Evolutionary conservation across 108 stramenopile genomes (phyloP).

Genomic region (Craspedostauros australis): DNA sequence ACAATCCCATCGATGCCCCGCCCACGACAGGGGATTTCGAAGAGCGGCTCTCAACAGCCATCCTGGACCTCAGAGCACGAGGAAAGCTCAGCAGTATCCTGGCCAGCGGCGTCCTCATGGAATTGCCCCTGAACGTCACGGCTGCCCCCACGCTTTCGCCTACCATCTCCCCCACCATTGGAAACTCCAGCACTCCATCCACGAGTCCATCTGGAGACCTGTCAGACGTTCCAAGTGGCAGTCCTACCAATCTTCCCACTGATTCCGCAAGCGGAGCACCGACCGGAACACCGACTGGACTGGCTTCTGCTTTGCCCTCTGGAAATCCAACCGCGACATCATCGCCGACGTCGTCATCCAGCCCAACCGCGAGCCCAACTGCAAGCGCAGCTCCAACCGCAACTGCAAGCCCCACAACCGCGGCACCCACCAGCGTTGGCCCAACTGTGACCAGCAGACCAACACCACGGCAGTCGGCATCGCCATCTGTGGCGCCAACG

Average conservation of each 20-base stretch:
- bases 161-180: neutral
- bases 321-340: neutral
- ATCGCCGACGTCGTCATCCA: neutral
- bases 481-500: neutral
- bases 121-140: slow-evolving; percentile 5
- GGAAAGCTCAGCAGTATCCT: slow-evolving; percentile 8
- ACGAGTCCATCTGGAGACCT: neutral
- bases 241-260: neutral
- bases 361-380: neutral
- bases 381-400: neutral
- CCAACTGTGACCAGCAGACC: neutral
- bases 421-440: neutral
- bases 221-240: neutral
- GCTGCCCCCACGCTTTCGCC: neutral
- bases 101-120: slow-evolving; percentile 15
- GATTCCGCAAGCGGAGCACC: neutral
- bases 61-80: slow-evolving; percentile 8
- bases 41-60: slow-evolving; percentile 10
- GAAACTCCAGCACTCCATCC: neutral
- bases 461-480: neutral
- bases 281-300: neutral
- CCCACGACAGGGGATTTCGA: slow-evolving; percentile 18
- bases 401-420: neutral
- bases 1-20: neutral
- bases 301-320: neutral